Evolutionary conservation across 106 monocot species (phyloP).

Genomic region (Apostasia ramifera): DNA sequence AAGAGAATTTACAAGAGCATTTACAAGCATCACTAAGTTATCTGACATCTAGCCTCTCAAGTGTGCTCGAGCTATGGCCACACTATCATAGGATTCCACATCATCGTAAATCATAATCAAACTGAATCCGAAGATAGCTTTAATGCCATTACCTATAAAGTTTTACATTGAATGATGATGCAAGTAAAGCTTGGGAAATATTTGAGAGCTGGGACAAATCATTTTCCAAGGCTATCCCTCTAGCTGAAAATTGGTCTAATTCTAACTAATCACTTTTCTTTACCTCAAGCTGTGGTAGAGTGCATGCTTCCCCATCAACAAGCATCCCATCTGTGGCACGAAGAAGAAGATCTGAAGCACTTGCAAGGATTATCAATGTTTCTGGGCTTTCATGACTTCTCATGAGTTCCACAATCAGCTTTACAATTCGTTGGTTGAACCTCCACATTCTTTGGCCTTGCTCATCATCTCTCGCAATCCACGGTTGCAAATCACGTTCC

Average conservation of each 20-base stretch:
- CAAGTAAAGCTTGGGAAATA: no score
- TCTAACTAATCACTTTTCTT: neutral
- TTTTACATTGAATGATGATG: no score
- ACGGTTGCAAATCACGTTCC: constrained; percentile 92
- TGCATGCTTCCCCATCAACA: constrained; percentile 95
- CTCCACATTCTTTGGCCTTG: constrained; percentile 89
- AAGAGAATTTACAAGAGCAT: no score
- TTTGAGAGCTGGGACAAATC: no score
- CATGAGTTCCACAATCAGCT: constrained; percentile 84
- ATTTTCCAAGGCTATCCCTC: no score
- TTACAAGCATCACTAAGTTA: no score
- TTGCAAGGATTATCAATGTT: constrained; percentile 69
- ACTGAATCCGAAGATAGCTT: no score
- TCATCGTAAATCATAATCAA: no score
- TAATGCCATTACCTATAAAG: no score
- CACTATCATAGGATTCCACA: no score
- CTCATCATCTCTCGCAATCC: constrained; percentile 97
- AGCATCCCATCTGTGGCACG: constrained; percentile 99
- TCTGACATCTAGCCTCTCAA: no score
- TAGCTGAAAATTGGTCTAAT: neutral
- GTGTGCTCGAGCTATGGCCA: no score
- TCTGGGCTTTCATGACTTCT: constrained; percentile 77
- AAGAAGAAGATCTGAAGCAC: constrained; percentile 94
- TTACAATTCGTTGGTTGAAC: constrained; percentile 89
- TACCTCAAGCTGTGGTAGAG: constrained; percentile 96